phyloP scores from a whole-genome alignment of 139 green algal species.

The Coccomyxa sp. region DNA sequence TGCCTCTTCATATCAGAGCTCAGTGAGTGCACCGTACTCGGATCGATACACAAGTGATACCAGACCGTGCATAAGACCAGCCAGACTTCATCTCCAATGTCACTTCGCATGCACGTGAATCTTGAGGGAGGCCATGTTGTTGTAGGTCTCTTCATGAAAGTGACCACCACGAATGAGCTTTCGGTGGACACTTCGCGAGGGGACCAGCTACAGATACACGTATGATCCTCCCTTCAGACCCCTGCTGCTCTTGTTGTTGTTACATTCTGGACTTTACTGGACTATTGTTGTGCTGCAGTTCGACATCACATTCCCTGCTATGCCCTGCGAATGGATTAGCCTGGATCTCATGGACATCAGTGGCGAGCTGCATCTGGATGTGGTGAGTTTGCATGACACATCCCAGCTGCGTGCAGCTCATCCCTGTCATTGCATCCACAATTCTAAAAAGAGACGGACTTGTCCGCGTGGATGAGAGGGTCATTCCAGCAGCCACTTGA shows the following conservation, averaged over 20 bases:
- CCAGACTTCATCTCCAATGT: no score
- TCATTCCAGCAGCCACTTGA: no score
- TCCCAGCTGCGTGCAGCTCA: no score
- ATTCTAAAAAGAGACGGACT: no score
- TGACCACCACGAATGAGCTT: constrained; percentile 72
- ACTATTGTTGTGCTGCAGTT: constrained; percentile 52
- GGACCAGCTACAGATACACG: constrained; percentile 87
- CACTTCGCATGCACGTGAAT: no score
- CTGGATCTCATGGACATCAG: constrained; percentile 97
- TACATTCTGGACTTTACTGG: background rate
- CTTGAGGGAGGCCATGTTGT: no score
- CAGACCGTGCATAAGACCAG: no score
- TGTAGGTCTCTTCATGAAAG: constrained; percentile 73
- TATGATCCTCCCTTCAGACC: constrained; percentile 15
- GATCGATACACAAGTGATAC: background rate
- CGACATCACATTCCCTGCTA: constrained; percentile 84
- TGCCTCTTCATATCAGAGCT: constrained; percentile 92
- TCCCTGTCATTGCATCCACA: no score
- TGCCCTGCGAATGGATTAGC: constrained; percentile 88
- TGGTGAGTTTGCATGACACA: constrained; percentile 46
- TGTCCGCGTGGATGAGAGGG: no score
- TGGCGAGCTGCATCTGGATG: constrained; percentile 90
- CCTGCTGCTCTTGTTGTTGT: background rate
- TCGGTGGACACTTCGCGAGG: constrained; percentile 82
- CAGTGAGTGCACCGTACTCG: constrained; percentile 39